Evolutionary conservation across 192 early-diverging fungal genomes (phyloP), one percentile per base, ranked within the genome.

Genomic region (Coemansia furcata): DNA sequence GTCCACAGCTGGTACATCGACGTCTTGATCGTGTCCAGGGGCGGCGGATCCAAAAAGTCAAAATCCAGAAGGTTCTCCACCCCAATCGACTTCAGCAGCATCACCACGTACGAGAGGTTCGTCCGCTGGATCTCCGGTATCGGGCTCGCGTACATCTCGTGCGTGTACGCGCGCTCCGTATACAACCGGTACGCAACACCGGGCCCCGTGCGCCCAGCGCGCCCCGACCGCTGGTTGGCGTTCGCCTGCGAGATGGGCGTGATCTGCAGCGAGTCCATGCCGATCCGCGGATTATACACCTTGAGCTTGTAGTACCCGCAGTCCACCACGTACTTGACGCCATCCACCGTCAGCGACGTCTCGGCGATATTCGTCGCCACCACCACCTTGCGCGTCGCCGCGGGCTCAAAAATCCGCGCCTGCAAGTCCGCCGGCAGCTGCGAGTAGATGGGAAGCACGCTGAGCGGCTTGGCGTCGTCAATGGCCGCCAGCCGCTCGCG

Each of bases 331-430:
- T 96, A 99, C 33, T 91, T 90, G 54, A 99, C 90, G 58, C 97
- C 97, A 76, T 99, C 97, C 61, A 99, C 95, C 1, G 97, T 99
- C 65, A 99, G 91, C 62, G 92, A 94, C 4, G 97, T 99, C 84
- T 99, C 97, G 32, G 97, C 97, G 76, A 99, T 97, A 83, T 99
- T 99, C 5, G 97, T 99, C 3, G 97, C 94, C 67, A 99, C 91
- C 6, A 99, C 95, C 0, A 95, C 93, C 72, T 94, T 94, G 73
- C 92, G 88, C 73, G 89, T 74, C 10, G 91, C 89, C 7, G 97
- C 86, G 3, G 94, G 94, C 68, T 97, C 94, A 78, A 99, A 99
- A 67, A 99, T 99, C 66, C 87, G 90, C 19, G 91, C 90, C 76
- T 99, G 97, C 87, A 96, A 87, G 72, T 99, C 96, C 36, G 91